Conservation (phyloP, 129 eudicot species). For the Pseudognaphalium luteoalbum region DNA sequence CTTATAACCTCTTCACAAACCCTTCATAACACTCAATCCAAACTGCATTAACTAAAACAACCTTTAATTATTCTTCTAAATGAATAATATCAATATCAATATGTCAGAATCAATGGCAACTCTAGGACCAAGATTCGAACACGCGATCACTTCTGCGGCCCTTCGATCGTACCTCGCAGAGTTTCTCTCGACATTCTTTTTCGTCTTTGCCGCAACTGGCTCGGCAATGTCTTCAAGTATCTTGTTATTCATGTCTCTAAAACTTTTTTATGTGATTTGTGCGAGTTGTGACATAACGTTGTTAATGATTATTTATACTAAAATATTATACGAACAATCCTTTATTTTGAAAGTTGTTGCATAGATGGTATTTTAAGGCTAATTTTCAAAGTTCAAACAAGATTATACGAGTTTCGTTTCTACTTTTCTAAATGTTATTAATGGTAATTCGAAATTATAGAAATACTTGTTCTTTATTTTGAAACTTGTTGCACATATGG, state of each 20-base stretch:
- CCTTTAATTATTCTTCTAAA: constrained; percentile 4
- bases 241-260: background rate
- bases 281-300: background rate
- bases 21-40: constrained; percentile 6
- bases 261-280: background rate
- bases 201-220: constrained; percentile 79
- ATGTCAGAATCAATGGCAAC: constrained; percentile 48
- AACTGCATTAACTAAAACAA: constrained; percentile 1
- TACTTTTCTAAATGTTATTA: background rate
- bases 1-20: constrained; percentile 7
- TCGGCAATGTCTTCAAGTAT: constrained; percentile 73
- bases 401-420: no score
- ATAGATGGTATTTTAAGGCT: no score
- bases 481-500: background rate
- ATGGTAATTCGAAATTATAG: background rate
- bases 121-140: constrained; percentile 51
- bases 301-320: background rate
- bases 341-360: no score
- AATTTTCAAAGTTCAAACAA: no score
- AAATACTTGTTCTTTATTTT: no score
- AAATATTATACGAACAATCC: no score
- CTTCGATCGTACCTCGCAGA: constrained; percentile 82
- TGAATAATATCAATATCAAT: background rate
- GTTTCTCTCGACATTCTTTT: constrained; percentile 90
- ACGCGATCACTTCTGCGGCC: constrained; percentile 62